Evolutionary conservation across 2,329 filamentous ascomycete species (phyloP), one percentile per base, ranked within the genome.

Genomic region (Phialemonium atrogriseum): DNA sequence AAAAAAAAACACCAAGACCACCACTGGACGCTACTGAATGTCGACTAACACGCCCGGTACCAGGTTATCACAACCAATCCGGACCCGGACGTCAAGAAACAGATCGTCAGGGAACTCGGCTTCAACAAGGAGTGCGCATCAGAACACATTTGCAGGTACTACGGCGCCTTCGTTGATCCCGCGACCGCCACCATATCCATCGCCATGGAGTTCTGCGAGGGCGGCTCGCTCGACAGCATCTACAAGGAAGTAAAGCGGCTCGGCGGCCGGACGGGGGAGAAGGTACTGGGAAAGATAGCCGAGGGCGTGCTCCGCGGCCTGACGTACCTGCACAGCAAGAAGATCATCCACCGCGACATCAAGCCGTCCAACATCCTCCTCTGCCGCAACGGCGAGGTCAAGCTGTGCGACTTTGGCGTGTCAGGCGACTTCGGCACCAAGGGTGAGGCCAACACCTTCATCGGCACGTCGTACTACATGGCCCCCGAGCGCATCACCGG

Each of bases 401-500:
- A 98, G 62, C 76, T 98, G 11, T 98, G 91, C 62, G 91, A 98
- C 62, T 98, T 98, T 55, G 91, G 91, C 47, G 91, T 98, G 28
- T 94, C 84, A 37, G 91, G 91, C 44, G 91, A 96, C 57, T 96
- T 96, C 52, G 93, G 91, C 43, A 98, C 91, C 30, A 96, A 98
- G 59, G 91, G 91, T 33, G 91, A 96, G 55, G 91, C 91, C 43
- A 95, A 96, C 56, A 98, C 91, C 0, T 98, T 98, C 52, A 98
- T 98, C 52, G 91, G 91, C 41, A 98, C 91, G 10, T 94, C 85
- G 39, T 98, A 96, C 56, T 98, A 98, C 66, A 98, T 98, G 91
- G 91, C 91, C 4, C 91, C 91, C 0, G 91, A 98, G 58, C 82
- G 91, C 32, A 98, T 98, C 55, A 95, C 91, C 2, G 91, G 91